Percentiles rank a stretch among this genome's conserved stretches.
Evolutionary conservation across 1,284 basidiomycete genomes (phyloP).

Genomic region (Naganishia sp.): DNA sequence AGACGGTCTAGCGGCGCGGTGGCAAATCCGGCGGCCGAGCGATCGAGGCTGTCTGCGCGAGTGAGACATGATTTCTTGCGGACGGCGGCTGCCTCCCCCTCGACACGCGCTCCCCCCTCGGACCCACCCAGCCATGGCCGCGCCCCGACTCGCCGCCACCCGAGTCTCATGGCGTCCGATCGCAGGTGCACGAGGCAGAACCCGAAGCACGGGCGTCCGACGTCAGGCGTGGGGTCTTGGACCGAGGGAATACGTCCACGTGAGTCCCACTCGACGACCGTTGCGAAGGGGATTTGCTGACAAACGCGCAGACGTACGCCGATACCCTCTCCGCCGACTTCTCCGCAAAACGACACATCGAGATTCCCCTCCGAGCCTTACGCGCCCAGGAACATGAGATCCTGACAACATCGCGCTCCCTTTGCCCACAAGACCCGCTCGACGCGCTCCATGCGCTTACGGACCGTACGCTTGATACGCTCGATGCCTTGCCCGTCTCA

Average conservation of each 20-base stretch:
- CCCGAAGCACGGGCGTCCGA: too few relatives aligned
- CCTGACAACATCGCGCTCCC: neutral
- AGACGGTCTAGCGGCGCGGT: too few relatives aligned
- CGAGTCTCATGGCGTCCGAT: too few relatives aligned
- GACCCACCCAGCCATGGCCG: neutral
- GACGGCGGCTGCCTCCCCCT: neutral
- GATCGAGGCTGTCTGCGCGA: neutral
- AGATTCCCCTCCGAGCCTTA: neutral
- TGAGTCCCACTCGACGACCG: neutral
- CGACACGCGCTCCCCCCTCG: neutral
- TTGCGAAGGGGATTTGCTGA: too few relatives aligned
- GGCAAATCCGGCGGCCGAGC: neutral
- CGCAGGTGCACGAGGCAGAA: too few relatives aligned
- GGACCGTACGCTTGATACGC: neutral
- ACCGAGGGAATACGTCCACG: neutral
- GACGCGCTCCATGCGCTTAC: neutral
- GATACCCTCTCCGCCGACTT: constrained; percentile 8
- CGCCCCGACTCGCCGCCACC: neutral
- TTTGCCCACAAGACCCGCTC: neutral
- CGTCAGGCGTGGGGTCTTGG: neutral
- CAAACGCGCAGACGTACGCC: neutral
- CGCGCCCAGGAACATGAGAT: neutral
- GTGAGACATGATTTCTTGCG: constrained; percentile 6
- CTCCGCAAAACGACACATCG: constrained; percentile 2
- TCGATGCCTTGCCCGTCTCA: neutral